Evolutionary conservation across 2,329 filamentous ascomycete genomes (phyloP).

Genomic region (Aureobasidium namibiae): DNA sequence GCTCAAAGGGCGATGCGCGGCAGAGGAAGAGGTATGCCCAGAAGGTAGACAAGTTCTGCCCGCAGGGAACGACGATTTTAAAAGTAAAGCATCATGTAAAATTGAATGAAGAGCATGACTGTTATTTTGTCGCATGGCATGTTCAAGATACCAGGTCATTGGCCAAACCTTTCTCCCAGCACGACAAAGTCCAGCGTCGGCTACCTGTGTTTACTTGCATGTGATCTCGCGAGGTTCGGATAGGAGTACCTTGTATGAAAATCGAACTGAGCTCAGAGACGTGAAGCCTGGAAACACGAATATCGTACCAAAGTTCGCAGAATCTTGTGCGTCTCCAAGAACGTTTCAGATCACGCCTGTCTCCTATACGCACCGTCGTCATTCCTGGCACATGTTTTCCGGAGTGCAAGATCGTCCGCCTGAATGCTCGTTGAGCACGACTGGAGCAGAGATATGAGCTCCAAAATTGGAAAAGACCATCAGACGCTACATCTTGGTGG

Average conservation of each 20-base stretch:
- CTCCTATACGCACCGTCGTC: background rate
- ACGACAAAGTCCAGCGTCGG: background rate
- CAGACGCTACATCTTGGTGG: too few species aligned
- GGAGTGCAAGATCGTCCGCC: background rate
- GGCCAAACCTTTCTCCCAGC: background rate
- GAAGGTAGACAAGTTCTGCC: conserved; percentile 46
- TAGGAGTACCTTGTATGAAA: background rate
- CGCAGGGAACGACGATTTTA: background rate
- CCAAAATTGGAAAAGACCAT: background rate
- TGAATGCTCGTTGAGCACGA: background rate
- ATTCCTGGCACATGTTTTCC: background rate
- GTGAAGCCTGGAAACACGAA: background rate
- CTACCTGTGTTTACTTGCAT: background rate
- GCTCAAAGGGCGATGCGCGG: conserved; percentile 85
- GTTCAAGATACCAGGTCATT: background rate
- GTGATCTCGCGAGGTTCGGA: background rate
- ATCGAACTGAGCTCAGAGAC: background rate
- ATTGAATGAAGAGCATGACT: conserved; percentile 3
- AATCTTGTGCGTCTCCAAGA: background rate
- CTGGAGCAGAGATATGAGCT: too few species aligned
- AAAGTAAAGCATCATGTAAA: conserved; percentile 12
- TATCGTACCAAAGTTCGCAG: background rate
- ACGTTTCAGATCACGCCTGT: background rate
- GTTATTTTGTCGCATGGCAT: conserved; percentile 1
- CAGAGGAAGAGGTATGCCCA: conserved; percentile 81